Evolutionary conservation across 441 rosid genomes (phyloP).

Genomic region (Iberis amara): DNA sequence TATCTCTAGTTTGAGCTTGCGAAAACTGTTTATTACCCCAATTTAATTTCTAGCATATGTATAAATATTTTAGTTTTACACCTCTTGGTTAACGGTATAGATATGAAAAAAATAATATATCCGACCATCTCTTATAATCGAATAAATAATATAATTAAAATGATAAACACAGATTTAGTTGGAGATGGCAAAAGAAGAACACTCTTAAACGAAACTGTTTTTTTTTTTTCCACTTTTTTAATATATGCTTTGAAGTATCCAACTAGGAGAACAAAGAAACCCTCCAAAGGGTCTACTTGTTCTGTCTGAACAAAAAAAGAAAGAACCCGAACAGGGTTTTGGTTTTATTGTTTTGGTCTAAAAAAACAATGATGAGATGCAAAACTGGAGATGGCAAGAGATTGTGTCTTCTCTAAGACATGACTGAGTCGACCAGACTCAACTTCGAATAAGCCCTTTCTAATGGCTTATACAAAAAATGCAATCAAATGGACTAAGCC

Average conservation of each 20-base stretch:
- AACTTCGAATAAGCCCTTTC: constrained; percentile 15
- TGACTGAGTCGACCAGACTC: constrained; percentile 32
- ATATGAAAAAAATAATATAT: too few relatives aligned
- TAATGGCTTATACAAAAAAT: background rate
- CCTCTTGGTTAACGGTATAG: too few relatives aligned
- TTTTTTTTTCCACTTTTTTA: too few relatives aligned
- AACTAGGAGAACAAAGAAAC: constrained; percentile 22
- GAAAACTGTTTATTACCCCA: too few relatives aligned
- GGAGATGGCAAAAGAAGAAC: too few relatives aligned
- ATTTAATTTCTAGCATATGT: too few relatives aligned
- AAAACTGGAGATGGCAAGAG: constrained; percentile 33
- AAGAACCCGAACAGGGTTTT: constrained; percentile 21
- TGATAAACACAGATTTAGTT: too few relatives aligned
- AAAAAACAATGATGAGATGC: constrained; percentile 19
- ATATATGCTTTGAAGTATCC: background rate
- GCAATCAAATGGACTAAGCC: constrained; percentile 16
- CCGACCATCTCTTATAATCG: too few relatives aligned
- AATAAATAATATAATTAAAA: too few relatives aligned
- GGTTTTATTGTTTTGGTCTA: constrained; percentile 10
- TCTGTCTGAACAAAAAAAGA: constrained; percentile 19
- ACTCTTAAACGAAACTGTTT: too few relatives aligned
- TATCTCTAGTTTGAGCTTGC: too few relatives aligned
- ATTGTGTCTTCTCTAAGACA: constrained; percentile 24
- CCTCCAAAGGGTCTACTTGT: constrained; percentile 11
- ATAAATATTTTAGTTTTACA: too few relatives aligned